These are phyloP conservation scores for Proliferodiscus dingleyae DNA, from an alignment of 2,329 filamentous ascomycete genomes.

Conservation along the genomic window DNA sequence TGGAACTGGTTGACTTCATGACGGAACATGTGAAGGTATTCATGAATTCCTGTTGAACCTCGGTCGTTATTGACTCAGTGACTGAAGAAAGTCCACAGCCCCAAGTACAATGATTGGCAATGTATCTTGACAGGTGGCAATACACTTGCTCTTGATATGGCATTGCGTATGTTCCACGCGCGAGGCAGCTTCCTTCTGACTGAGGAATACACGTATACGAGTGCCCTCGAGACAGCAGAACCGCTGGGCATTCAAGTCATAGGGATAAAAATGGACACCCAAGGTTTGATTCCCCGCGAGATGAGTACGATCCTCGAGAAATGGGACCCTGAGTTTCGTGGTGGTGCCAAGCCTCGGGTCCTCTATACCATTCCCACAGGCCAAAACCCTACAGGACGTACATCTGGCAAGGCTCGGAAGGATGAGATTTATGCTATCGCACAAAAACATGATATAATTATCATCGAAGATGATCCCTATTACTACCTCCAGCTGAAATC, in stretches of 20 bases:
- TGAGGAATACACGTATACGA: slow-evolving; percentile 80
- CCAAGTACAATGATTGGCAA: background rate
- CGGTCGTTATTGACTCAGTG: background rate
- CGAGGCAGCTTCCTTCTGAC: slow-evolving; percentile 56
- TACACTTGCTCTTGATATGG: background rate
- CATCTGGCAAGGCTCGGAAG: slow-evolving; percentile 51
- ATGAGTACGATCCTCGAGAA: slow-evolving; percentile 56
- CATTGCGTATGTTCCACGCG: background rate
- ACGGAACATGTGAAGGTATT: background rate
- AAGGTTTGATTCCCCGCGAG: slow-evolving; percentile 55
- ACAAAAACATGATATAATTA: slow-evolving; percentile 63
- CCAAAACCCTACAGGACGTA: slow-evolving; percentile 67
- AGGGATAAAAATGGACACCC: slow-evolving; percentile 56
- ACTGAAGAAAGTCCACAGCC: background rate
- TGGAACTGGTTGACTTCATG: background rate
- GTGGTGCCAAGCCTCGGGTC: slow-evolving; percentile 57
- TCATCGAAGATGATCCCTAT: slow-evolving; percentile 68
- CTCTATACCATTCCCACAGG: slow-evolving; percentile 66
- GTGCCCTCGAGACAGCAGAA: slow-evolving; percentile 56
- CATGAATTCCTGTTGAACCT: background rate
- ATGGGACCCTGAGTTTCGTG: slow-evolving; percentile 53
- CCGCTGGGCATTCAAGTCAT: slow-evolving; percentile 55
- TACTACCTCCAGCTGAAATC: slow-evolving; percentile 63
- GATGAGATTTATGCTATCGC: slow-evolving; percentile 57
- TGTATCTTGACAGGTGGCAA: background rate